phyloP scores from a whole-genome alignment of 139 green algal species.

The Tetradesmus lagerheimii region DNA sequence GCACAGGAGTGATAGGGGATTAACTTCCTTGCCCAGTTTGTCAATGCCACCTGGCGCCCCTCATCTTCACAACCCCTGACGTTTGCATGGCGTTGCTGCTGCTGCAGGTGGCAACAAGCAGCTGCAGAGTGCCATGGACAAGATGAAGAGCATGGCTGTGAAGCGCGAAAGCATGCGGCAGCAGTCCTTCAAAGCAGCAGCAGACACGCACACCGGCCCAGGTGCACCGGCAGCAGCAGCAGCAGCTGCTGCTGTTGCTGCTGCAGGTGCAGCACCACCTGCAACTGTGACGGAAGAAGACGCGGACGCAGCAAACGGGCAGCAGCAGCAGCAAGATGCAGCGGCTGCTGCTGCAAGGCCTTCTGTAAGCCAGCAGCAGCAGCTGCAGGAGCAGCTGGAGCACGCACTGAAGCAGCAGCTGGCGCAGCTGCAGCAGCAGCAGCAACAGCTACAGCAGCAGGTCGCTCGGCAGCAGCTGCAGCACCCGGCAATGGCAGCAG shows the following conservation, averaged over 20 bases:
- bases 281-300: not conserved
- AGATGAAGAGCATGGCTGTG: conserved; percentile 69
- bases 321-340: conserved; percentile 26
- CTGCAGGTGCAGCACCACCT: not conserved
- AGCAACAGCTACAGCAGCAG: conserved; percentile 24
- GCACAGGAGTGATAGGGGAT: too few species aligned
- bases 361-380: not conserved
- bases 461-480: not conserved
- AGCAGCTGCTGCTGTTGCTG: not conserved
- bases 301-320: not conserved
- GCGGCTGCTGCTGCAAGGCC: not conserved
- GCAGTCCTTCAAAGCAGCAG: conserved; percentile 53
- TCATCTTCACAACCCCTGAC: not conserved
- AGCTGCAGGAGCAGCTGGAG: not conserved
- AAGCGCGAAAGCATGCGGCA: conserved; percentile 66
- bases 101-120: conserved; percentile 57
- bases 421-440: conserved; percentile 13
- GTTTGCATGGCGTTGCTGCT: not conserved
- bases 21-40: too few species aligned
- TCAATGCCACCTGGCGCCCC: too few species aligned
- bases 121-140: conserved; percentile 65
- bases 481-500: not conserved
- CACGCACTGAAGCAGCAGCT: conserved; percentile 3
- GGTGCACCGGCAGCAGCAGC: conserved; percentile 2
- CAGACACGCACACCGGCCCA: not conserved